These are phyloP conservation scores for Metschnikowia kofuensis DNA, from an alignment of 805 yeast genomes.

Conservation along the genomic window DNA sequence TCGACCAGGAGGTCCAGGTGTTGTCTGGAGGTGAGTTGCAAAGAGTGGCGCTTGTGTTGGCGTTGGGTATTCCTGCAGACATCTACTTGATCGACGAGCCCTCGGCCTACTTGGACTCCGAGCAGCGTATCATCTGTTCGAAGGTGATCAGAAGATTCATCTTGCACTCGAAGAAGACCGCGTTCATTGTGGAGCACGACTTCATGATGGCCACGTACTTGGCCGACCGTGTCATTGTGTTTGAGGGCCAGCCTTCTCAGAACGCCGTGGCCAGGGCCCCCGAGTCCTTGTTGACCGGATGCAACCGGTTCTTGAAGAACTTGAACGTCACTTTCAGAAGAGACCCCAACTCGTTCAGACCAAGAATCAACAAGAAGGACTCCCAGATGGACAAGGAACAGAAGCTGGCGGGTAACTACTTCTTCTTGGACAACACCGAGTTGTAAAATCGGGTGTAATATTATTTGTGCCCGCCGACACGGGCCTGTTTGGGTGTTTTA, in stretches of 20 bases:
- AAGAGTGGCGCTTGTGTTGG: constrained; percentile 95
- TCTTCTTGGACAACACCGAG: constrained; percentile 77
- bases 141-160: constrained; percentile 97
- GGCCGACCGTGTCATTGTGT: constrained; percentile 98
- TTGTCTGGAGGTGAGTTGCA: constrained; percentile 99
- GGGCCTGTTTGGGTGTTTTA: constrained; percentile 10
- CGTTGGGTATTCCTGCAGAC: constrained; percentile 93
- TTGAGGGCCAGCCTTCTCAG: constrained; percentile 91
- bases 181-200: constrained; percentile 99
- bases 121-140: constrained; percentile 98
- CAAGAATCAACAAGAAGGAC: constrained; percentile 95
- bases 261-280: constrained; percentile 85
- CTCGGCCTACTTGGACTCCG: constrained; percentile 97
- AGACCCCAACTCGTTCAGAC: constrained; percentile 97
- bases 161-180: constrained; percentile 95
- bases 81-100: constrained; percentile 98
- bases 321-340: constrained; percentile 98
- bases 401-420: constrained; percentile 86
- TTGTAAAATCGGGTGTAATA: constrained; percentile 25
- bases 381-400: constrained; percentile 99
- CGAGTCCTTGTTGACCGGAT: constrained; percentile 92
- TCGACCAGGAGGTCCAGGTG: constrained; percentile 97
- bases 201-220: constrained; percentile 99
- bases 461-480: constrained; percentile 5
- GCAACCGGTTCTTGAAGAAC: constrained; percentile 94